phyloP scores from a whole-genome alignment of 1,284 basidiomycete species.

The Pterulicium gracile region DNA sequence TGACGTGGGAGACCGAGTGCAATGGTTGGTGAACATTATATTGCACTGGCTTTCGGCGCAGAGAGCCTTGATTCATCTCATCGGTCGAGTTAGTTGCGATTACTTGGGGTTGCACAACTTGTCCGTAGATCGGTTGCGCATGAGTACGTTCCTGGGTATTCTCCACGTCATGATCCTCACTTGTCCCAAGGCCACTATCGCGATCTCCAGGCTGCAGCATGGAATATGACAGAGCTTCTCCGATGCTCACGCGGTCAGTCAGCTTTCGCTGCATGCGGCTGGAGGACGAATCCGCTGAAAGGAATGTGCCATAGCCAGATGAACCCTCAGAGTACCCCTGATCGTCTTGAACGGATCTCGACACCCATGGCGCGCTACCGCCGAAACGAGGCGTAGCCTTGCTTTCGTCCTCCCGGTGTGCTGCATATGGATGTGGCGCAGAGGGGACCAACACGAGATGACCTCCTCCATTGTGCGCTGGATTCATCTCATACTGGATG shows the following conservation, averaged over 20 bases:
- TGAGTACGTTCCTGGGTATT: no score
- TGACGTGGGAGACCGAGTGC: background rate
- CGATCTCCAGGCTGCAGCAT: slow-evolving; percentile 19
- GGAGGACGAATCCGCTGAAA: slow-evolving; percentile 38
- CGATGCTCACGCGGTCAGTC: slow-evolving; percentile 21
- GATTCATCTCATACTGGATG: slow-evolving; percentile 14
- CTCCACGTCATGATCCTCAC: slow-evolving; percentile 23
- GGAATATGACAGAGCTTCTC: slow-evolving; percentile 36
- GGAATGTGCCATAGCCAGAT: no score
- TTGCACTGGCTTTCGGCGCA: slow-evolving; percentile 21
- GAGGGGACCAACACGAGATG: slow-evolving; percentile 8
- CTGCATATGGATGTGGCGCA: slow-evolving; percentile 22
- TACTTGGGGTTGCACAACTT: no score
- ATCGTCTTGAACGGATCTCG: slow-evolving; percentile 43
- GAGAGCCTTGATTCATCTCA: no score
- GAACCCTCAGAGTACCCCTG: no score
- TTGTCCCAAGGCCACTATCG: slow-evolving; percentile 39
- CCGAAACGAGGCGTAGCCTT: slow-evolving; percentile 17
- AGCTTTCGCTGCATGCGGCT: background rate
- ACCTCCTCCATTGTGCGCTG: slow-evolving; percentile 22
- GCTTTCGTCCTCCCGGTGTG: slow-evolving; percentile 17
- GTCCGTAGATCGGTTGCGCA: no score
- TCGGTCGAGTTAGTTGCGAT: no score
- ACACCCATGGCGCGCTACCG: slow-evolving; percentile 26
- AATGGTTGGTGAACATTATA: slow-evolving; percentile 21